Percentiles rank a stretch among this genome's conserved stretches.
phyloP scores from a whole-genome alignment of 2,329 filamentous ascomycete species.

The Claviceps paspali region DNA sequence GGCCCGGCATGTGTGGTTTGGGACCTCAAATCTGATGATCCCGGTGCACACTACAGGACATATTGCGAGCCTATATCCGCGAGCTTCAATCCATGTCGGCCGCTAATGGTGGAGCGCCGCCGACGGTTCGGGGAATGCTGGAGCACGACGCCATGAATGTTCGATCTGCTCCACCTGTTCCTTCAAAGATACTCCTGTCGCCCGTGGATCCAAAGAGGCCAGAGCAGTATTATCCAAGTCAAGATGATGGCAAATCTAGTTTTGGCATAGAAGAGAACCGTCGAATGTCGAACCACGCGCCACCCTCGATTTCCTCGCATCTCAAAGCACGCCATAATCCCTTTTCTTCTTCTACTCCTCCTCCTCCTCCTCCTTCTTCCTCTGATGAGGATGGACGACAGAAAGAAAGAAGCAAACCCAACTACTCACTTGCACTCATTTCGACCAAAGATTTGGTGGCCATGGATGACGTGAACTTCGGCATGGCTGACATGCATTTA shows the following conservation, averaged over 20 bases:
- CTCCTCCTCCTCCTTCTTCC: constrained; percentile 23
- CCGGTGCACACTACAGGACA: constrained; percentile 25
- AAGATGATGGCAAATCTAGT: constrained; percentile 26
- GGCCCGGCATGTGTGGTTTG: not conserved
- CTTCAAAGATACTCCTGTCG: constrained; percentile 12
- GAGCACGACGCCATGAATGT: constrained; percentile 23
- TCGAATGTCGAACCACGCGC: constrained; percentile 18
- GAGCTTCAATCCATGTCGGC: constrained; percentile 37
- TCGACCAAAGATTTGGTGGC: constrained; percentile 38
- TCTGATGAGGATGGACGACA: constrained; percentile 13
- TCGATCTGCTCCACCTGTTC: constrained; percentile 7
- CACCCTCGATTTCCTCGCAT: constrained; percentile 13
- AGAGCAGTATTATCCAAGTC: constrained; percentile 15
- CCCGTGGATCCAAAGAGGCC: constrained; percentile 17
- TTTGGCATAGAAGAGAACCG: constrained; percentile 24
- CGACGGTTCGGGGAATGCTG: constrained; percentile 38
- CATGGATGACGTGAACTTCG: constrained; percentile 26
- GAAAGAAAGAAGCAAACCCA: constrained; percentile 13
- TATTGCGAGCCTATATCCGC: constrained; percentile 44
- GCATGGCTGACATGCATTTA: constrained; percentile 27
- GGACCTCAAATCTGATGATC: not conserved
- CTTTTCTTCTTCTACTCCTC: no score
- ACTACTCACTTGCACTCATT: constrained; percentile 30
- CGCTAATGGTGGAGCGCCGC: constrained; percentile 27
- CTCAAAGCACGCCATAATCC: no score